Evolutionary conservation across 306 rosid species (phyloP).

Genomic region (Vicia sativa): DNA sequence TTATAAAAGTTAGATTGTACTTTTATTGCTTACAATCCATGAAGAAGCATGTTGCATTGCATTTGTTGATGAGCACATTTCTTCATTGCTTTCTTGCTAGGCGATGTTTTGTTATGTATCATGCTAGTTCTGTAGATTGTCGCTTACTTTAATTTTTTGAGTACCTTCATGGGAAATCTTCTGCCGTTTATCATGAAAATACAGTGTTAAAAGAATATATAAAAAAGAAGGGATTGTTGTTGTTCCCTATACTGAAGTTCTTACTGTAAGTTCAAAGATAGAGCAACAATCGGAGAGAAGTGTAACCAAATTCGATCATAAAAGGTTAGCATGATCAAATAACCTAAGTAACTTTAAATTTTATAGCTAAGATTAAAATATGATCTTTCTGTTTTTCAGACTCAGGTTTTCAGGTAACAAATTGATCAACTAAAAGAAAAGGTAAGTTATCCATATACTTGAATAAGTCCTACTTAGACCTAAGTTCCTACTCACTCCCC

Average conservation of each 20-base stretch:
- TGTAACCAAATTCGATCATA: too few relatives aligned
- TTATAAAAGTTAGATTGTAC: constrained; percentile 5
- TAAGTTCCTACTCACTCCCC: too few relatives aligned
- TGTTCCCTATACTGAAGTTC: constrained; percentile 5
- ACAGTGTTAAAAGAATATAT: constrained; percentile 6
- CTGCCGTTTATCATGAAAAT: constrained; percentile 18
- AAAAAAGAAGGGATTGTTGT: background rate
- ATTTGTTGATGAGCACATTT: constrained; percentile 14
- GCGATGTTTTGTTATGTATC: background rate
- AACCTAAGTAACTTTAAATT: too few relatives aligned
- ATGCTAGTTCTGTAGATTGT: constrained; percentile 12
- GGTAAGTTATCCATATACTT: too few relatives aligned
- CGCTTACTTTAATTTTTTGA: constrained; percentile 12
- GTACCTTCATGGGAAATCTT: constrained; percentile 1
- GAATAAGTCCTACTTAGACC: too few relatives aligned
- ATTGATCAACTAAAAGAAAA: too few relatives aligned
- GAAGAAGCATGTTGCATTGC: constrained; percentile 17
- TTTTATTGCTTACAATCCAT: constrained; percentile 31
- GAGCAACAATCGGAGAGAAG: too few relatives aligned
- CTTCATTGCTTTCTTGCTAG: background rate
- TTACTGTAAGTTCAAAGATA: constrained; percentile 20
- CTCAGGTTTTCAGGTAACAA: too few relatives aligned
- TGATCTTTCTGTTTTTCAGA: too few relatives aligned
- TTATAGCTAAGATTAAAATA: too few relatives aligned
- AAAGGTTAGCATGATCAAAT: too few relatives aligned